These are phyloP conservation scores for Boletus eberwhitei DNA, from an alignment of 768 basidiomycete species.

Conservation along the genomic window DNA sequence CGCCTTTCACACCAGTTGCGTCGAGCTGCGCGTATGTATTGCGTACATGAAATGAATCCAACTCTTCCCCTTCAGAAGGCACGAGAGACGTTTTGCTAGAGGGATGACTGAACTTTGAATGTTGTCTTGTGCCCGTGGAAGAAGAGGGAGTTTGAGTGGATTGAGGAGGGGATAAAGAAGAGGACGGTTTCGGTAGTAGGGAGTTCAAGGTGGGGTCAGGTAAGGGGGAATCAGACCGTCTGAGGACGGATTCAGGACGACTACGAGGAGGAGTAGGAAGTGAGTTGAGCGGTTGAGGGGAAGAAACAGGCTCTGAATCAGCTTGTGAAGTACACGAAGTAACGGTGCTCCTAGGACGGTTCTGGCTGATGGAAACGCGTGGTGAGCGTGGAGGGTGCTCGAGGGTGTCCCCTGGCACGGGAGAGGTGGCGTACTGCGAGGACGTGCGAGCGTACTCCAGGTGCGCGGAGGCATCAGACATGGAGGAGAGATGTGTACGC, in stretches of 20 bases:
- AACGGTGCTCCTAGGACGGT: conserved; percentile 21
- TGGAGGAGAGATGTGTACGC: conserved; percentile 18
- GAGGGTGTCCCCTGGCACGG: conserved; percentile 13
- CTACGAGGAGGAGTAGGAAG: conserved; percentile 30
- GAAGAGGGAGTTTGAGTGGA: conserved; percentile 38
- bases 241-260: conserved; percentile 26
- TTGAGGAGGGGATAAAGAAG: conserved; percentile 25
- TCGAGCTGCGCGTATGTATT: conserved; percentile 91
- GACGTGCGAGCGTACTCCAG: conserved; percentile 16
- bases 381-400: conserved; percentile 26
- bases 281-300: conserved; percentile 13
- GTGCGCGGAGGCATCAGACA: conserved; percentile 28
- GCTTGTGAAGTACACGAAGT: conserved; percentile 29
- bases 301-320: conserved; percentile 16
- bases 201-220: conserved; percentile 18
- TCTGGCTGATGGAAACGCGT: conserved; percentile 20
- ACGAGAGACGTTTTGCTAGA: conserved; percentile 59
- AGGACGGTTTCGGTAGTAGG: conserved; percentile 17
- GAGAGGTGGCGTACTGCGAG: conserved; percentile 17
- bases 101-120: conserved; percentile 33
- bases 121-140: conserved; percentile 22
- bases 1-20: conserved; percentile 84
- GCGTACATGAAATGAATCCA: conserved; percentile 79
- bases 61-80: conserved; percentile 76
- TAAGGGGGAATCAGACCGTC: conserved; percentile 24